These are phyloP conservation scores for Phytophthora pini DNA, from an alignment of 352 stramenopile species.

Conservation along the genomic window DNA sequence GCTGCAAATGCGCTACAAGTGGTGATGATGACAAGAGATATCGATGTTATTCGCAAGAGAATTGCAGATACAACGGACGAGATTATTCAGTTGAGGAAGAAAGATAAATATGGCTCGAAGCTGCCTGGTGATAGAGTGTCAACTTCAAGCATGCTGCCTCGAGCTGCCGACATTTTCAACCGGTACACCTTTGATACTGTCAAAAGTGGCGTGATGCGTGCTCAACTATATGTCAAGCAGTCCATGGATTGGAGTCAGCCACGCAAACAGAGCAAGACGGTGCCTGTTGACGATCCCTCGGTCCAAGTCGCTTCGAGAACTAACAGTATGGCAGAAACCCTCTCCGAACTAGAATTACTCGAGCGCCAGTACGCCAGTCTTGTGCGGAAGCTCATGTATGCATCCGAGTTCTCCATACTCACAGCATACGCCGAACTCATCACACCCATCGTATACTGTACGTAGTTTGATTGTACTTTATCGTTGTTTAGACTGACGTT, in stretches of 20 bases:
- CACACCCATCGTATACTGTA: slow-evolving; percentile 20
- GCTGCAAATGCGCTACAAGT: slow-evolving; percentile 6
- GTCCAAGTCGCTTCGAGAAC: not conserved
- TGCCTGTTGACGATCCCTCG: not conserved
- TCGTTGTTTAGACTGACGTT: not conserved
- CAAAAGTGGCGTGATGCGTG: not conserved
- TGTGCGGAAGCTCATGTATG: slow-evolving; percentile 36
- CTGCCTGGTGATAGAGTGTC: not conserved
- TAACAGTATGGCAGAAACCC: slow-evolving; percentile 1
- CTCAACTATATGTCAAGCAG: no score
- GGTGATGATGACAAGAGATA: slow-evolving; percentile 10
- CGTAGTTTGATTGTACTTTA: not conserved
- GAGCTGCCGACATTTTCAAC: slow-evolving; percentile 8
- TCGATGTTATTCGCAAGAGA: slow-evolving; percentile 14
- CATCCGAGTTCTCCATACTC: slow-evolving; percentile 40
- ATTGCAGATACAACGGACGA: slow-evolving; percentile 5
- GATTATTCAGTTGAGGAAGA: slow-evolving; percentile 8
- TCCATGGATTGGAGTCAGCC: no score
- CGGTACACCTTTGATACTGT: slow-evolving; percentile 10
- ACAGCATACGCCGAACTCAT: slow-evolving; percentile 32
- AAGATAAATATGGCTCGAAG: slow-evolving; percentile 1
- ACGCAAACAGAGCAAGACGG: not conserved
- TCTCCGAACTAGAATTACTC: slow-evolving; percentile 9
- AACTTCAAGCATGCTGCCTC: slow-evolving; percentile 8
- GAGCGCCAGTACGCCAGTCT: slow-evolving; percentile 17